Evolutionary conservation across 2,329 filamentous ascomycete species (phyloP), one percentile per base, ranked within the genome.

Genomic region (Aschersonia sp.): DNA sequence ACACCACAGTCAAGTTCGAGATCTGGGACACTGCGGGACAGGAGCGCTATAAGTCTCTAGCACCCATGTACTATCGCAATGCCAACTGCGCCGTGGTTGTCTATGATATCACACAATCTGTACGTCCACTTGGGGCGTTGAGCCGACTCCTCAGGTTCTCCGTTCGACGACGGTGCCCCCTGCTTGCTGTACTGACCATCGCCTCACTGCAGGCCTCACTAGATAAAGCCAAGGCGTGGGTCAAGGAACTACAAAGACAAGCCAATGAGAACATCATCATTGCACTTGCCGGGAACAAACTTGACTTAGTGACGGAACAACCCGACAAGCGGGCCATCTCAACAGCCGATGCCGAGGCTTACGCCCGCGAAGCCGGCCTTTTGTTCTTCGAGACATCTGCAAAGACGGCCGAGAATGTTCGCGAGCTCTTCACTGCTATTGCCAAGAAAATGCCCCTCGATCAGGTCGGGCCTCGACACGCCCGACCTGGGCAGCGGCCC

Each of bases 211-310:
- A 98, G 92, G 80, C 89, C 55, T 98, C 92, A 44, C 75, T 98
- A 61, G 94, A 98, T 69, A 98, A 98, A 75, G 94, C 94, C 57
- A 98, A 98, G 69, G 85, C 89, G 43, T 98, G 92, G 92, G 90
- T 98, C 50, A 97, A 97, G 71, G 92, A 98, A 66, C 81, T 98
- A 48, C 92, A 98, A 68, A 83, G 92, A 63, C 92, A 98, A 70
- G 92, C 94, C 53, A 98, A 97, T 72, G 92, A 98, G 69, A 97
- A 97, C 69, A 98, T 98, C 66, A 89, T 98, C 67, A 98, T 98
- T 61, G 92, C 92, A 44, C 81, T 98, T 42, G 92, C 90, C 47
- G 92, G 92, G 53, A 98, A 98, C 76, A 97, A 98, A 72, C 75
- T 95, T 61, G 92, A 98, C 76, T 73, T 98, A 57, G 92, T 96